Conservation (phyloP, 495 filamentous ascomycete genomes). For the Penicillium diatomitis region DNA sequence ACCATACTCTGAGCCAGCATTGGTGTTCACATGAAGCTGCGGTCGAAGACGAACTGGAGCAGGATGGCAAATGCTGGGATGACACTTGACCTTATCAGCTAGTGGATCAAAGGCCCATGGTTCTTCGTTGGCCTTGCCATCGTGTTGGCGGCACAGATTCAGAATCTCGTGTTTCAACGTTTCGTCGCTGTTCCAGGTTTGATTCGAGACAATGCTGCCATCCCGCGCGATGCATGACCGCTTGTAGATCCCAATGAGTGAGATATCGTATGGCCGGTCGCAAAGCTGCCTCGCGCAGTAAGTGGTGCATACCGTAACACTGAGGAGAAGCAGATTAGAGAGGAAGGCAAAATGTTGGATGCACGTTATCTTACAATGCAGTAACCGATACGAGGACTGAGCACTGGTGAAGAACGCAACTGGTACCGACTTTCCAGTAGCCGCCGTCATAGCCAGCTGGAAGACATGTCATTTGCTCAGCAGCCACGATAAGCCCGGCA, state of each 20-base stretch:
- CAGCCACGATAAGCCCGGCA: conserved; percentile 33
- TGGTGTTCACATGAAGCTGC: conserved; percentile 23
- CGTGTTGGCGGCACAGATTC: conserved; percentile 32
- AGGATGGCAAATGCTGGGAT: conserved; percentile 29
- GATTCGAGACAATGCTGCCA: conserved; percentile 28
- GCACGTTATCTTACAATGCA: conserved; percentile 27
- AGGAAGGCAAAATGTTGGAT: not conserved
- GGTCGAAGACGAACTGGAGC: conserved; percentile 24
- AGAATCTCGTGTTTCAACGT: conserved; percentile 35
- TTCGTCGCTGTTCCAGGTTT: conserved; percentile 34
- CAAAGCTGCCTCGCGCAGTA: conserved; percentile 36
- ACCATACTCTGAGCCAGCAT: conserved; percentile 18
- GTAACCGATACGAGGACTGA: conserved; percentile 28
- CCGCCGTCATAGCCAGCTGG: conserved; percentile 15
- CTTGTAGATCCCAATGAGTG: conserved; percentile 31
- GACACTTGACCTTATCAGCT: conserved; percentile 22
- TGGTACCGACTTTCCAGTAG: conserved; percentile 33
- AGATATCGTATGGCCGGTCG: conserved; percentile 35
- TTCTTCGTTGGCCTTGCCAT: conserved; percentile 18
- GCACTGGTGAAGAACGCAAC: conserved; percentile 34
- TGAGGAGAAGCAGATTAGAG: conserved; percentile 4
- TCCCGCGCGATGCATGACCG: conserved; percentile 14
- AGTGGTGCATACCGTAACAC: conserved; percentile 30
- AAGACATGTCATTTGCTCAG: conserved; percentile 32
- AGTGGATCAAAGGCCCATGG: conserved; percentile 25